Evolutionary conservation across 495 filamentous ascomycete species (phyloP), one percentile per base, ranked within the genome.

Genomic region (Ramalina intermedia): DNA sequence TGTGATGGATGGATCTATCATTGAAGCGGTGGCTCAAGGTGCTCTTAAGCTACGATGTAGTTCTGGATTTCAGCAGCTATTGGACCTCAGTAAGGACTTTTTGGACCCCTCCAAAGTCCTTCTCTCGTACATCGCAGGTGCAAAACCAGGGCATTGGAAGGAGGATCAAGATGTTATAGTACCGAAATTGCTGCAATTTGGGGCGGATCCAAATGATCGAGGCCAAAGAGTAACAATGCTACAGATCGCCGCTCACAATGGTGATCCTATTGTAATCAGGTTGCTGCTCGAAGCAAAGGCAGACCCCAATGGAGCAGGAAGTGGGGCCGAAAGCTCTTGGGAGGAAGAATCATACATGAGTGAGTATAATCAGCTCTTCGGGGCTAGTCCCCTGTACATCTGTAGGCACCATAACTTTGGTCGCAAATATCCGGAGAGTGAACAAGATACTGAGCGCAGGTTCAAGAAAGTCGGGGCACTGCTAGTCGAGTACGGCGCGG

Each of bases 241-340:
- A 18, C 41, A 44, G 21, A 45, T 51, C 18, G 48, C n/a, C n/a
- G n/a, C n/a, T n/a, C n/a, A n/a, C n/a, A n/a, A n/a, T n/a, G n/a
- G n/a, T n/a, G n/a, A n/a, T n/a, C n/a, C n/a, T n/a, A n/a, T n/a
- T n/a, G n/a, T n/a, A n/a, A n/a, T n/a, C n/a, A n/a, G n/a, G n/a
- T n/a, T n/a, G n/a, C n/a, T n/a, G n/a, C n/a, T n/a, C n/a, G n/a
- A n/a, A n/a, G n/a, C n/a, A n/a, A n/a, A n/a, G n/a, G n/a, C n/a
- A 45, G 27, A 44, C 24, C 48, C 48, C 1, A 45, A 51, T 24
- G 26, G 21, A 16, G 36, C 23, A 6, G 48, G 48, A 45, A 51
- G 23, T 23, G 11, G 1, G 18, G 13, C 29, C 23, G 41, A 27
- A 9, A 38, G 11, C 14, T 1, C 36, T 51, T 51, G 48, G 48